Percentiles rank a stretch among this genome's conserved stretches.
Conservation (phyloP, 2,329 filamentous ascomycete species). For the Emmonsiellopsis sp. region DNA sequence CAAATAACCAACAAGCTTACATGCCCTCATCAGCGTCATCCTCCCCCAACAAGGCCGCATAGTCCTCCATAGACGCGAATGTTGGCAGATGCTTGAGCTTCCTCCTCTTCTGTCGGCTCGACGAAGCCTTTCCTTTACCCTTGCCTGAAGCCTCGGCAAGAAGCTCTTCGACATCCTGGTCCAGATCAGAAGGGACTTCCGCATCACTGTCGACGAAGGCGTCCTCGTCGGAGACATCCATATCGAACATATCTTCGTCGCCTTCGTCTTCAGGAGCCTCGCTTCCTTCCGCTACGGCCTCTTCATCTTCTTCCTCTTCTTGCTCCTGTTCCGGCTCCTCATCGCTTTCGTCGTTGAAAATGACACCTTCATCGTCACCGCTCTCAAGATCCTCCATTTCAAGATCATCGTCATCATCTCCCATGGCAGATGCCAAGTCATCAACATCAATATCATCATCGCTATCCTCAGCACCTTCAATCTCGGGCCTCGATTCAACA, state of each 20-base stretch:
- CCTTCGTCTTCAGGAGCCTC: slow-evolving; percentile 28
- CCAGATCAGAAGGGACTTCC: slow-evolving; percentile 43
- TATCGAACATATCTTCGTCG: slow-evolving; percentile 46
- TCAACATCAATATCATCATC: slow-evolving; percentile 52
- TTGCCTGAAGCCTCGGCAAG: slow-evolving; percentile 28
- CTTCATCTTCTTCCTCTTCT: slow-evolving; percentile 38
- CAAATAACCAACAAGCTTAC: background rate
- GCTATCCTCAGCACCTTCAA: slow-evolving; percentile 51
- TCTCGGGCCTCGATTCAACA: slow-evolving; percentile 67
- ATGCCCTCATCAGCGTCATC: slow-evolving; percentile 45
- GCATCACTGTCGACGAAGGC: slow-evolving; percentile 45
- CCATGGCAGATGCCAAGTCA: slow-evolving; percentile 44
- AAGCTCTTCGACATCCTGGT: slow-evolving; percentile 31
- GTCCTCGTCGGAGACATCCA: slow-evolving; percentile 37
- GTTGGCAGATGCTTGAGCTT: slow-evolving; percentile 82
- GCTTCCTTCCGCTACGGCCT: slow-evolving; percentile 23
- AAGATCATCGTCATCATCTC: slow-evolving; percentile 31
- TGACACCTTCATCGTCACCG: slow-evolving; percentile 32
- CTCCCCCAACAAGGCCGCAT: slow-evolving; percentile 70
- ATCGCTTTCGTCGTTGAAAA: slow-evolving; percentile 38
- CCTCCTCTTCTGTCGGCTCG: slow-evolving; percentile 56
- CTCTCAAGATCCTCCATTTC: slow-evolving; percentile 32
- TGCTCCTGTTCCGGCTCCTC: slow-evolving; percentile 39
- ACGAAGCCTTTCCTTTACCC: slow-evolving; percentile 26
- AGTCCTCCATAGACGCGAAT: slow-evolving; percentile 90